Evolutionary conservation across 2,329 filamentous ascomycete genomes (phyloP).

Genomic region (Corynespora cassiicola): DNA sequence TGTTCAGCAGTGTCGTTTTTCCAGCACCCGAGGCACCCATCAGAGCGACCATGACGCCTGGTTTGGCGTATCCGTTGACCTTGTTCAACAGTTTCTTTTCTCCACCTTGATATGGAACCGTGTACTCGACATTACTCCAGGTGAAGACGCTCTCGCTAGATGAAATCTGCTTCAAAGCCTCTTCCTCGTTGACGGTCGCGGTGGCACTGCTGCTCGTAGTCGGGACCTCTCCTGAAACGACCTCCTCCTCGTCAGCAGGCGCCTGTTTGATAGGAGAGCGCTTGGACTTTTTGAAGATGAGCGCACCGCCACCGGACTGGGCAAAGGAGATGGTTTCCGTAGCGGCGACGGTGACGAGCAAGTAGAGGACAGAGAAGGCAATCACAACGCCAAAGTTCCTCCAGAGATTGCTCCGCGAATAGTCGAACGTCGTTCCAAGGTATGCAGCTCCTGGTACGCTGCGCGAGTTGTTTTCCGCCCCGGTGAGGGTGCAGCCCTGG

Average conservation of each 20-base stretch:
- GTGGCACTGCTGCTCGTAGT: constrained; percentile 22
- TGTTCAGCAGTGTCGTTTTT: constrained; percentile 84
- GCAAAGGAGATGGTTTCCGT: constrained; percentile 73
- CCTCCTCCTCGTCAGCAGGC: constrained; percentile 66
- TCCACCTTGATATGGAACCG: constrained; percentile 71
- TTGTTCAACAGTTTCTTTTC: constrained; percentile 70
- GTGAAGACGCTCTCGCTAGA: constrained; percentile 47
- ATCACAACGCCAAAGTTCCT: constrained; percentile 81
- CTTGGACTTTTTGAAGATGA: constrained; percentile 75
- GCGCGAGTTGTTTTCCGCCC: constrained; percentile 59
- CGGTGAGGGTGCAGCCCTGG: constrained; percentile 68
- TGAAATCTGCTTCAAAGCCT: constrained; percentile 42
- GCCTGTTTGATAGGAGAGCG: constrained; percentile 58
- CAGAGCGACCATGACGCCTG: constrained; percentile 78
- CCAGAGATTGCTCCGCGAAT: constrained; percentile 65
- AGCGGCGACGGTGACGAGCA: constrained; percentile 72
- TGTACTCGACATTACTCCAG: constrained; percentile 63
- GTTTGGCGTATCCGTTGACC: constrained; percentile 79
- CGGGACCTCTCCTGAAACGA: constrained; percentile 31
- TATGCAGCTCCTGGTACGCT: constrained; percentile 63
- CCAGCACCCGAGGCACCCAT: constrained; percentile 84
- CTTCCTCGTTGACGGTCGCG: constrained; percentile 32
- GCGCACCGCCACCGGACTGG: constrained; percentile 67
- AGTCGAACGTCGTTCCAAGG: constrained; percentile 61
- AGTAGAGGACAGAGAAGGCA: constrained; percentile 76